Evolutionary conservation across 2,329 filamentous ascomycete species (phyloP), one percentile per base, ranked within the genome.

Genomic region (Talaromyces sp.): DNA sequence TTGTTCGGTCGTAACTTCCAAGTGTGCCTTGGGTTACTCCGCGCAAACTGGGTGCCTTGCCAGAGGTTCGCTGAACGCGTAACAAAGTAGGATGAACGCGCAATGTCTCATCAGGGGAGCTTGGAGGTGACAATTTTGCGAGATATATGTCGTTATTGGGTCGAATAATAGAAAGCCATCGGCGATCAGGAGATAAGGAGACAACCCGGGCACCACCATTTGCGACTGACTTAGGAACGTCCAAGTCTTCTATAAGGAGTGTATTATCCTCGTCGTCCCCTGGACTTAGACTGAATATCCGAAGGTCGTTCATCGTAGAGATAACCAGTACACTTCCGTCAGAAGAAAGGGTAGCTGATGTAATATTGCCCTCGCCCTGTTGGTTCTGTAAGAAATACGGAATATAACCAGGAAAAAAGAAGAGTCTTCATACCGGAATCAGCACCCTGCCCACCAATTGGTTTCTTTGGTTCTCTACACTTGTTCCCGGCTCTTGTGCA

Each of bases 341-440:
- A 28, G 79, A 75, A 66, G 87, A 93, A 68, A 96, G 86, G 34
- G 87, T 78, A 31, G 87, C 90, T 33, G 88, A 91, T 33, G 89
- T 89, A 67, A 96, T 92, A 71, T 90, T 92, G 65, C 93, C 90
- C 66, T 96, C 92, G 33, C 91, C 89, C 75, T 82, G 56, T 64
- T 47, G n/a, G 9, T 42, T 23, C 42, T 54, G 33, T 56, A 55
- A 56, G 56, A 30, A 52, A 30, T 9, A 9, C 5, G 31, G 14
- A 62, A 50, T 18, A 31, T 27, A 33, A 33, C 47, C 34, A 16
- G 27, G 69, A 84, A 83, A 70, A 87, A 75, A 23, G n/a, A 12
- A 23, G 31, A n/a, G 8, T 28, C 27, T 54, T 53, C 72, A 67
- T 70, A 80, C 78, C 69, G 79, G 75, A 56, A 82, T 73, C 67